Conservation (phyloP, 495 filamentous ascomycete genomes). For the Hamigera avellanea region DNA sequence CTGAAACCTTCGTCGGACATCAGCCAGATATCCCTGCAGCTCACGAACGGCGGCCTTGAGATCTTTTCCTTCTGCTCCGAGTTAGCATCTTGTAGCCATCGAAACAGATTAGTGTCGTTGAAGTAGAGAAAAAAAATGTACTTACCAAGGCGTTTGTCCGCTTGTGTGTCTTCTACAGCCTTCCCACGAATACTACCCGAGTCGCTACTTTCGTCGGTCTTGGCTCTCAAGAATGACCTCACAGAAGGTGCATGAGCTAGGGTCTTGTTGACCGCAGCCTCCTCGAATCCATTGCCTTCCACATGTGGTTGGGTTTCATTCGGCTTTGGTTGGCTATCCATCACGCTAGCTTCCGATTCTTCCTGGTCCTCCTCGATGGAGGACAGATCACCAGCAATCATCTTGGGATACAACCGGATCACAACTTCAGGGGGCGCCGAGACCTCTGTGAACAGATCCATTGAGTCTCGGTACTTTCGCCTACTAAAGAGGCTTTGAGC, state of each 20-base stretch:
- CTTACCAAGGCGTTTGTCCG: slow-evolving; percentile 29
- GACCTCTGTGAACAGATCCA: slow-evolving; percentile 85
- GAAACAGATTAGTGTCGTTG: background rate
- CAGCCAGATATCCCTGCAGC: slow-evolving; percentile 74
- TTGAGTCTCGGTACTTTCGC: slow-evolving; percentile 73
- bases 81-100: slow-evolving; percentile 1
- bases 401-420: slow-evolving; percentile 69
- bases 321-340: slow-evolving; percentile 10
- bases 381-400: slow-evolving; percentile 75
- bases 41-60: slow-evolving; percentile 68
- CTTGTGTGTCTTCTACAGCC: slow-evolving; percentile 8
- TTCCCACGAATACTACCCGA: slow-evolving; percentile 34
- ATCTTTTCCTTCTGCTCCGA: slow-evolving; percentile 55
- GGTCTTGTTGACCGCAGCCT: slow-evolving; percentile 6
- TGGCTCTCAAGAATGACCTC: slow-evolving; percentile 38
- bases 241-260: slow-evolving; percentile 42
- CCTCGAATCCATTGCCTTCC: slow-evolving; percentile 16
- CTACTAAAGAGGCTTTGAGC: slow-evolving; percentile 73
- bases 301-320: slow-evolving; percentile 14
- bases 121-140: background rate
- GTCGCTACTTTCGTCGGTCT: slow-evolving; percentile 31
- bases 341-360: slow-evolving; percentile 31
- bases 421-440: slow-evolving; percentile 83
- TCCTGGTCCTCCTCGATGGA: slow-evolving; percentile 37
- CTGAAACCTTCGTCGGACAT: slow-evolving; percentile 70